These are phyloP conservation scores for Bocquillonia castaneifolia DNA, from an alignment of 441 rosid species.

Conservation along the genomic window DNA sequence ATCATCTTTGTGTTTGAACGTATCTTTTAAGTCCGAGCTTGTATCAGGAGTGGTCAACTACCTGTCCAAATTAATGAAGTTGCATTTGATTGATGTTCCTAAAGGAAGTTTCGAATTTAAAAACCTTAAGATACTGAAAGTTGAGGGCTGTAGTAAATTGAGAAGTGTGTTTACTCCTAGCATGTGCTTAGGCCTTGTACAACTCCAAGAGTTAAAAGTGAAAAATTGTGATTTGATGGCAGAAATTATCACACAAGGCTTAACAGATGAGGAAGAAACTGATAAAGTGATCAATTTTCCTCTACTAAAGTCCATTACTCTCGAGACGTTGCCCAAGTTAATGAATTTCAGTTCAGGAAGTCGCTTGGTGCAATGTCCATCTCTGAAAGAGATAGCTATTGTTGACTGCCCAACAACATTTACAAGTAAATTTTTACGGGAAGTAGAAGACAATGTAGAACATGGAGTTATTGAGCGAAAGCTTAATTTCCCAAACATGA, in stretches of 20 bases:
- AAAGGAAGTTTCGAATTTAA: background rate
- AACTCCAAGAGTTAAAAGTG: slow-evolving; percentile 10
- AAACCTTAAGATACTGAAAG: background rate
- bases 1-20: too few relatives aligned
- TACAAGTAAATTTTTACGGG: too few relatives aligned
- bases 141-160: background rate
- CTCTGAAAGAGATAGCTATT: background rate
- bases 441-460: too few relatives aligned
- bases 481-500: background rate
- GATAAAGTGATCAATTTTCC: background rate
- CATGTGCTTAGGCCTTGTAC: background rate
- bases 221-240: background rate
- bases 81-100: too few relatives aligned
- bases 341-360: slow-evolving; percentile 11
- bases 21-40: too few relatives aligned
- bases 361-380: background rate
- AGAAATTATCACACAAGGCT: background rate
- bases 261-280: background rate
- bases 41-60: too few relatives aligned
- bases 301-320: background rate
- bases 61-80: too few relatives aligned
- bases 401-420: background rate
- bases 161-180: background rate
- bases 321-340: slow-evolving; percentile 14
- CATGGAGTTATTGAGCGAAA: background rate